phyloP scores from a whole-genome alignment of 768 basidiomycete genomes.

The Naganishia antarctica region DNA sequence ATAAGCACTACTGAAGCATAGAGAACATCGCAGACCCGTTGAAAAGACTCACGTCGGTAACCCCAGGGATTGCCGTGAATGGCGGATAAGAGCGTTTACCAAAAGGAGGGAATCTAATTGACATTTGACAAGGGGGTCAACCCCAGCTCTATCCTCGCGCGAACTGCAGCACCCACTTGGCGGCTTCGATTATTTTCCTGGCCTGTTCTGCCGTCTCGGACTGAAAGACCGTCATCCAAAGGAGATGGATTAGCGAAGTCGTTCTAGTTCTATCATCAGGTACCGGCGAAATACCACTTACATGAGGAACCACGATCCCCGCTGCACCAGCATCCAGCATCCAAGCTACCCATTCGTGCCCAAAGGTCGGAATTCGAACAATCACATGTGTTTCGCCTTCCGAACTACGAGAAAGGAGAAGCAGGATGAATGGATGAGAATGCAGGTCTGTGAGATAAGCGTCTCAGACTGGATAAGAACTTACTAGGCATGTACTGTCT shows the following conservation, averaged over 20 bases:
- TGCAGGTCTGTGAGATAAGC: neutral
- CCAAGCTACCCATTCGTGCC: slow-evolving; percentile 24
- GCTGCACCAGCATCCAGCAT: slow-evolving; percentile 20
- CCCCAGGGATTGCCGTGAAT: slow-evolving; percentile 12
- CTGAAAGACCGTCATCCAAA: neutral
- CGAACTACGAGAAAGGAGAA: neutral
- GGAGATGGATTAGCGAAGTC: neutral
- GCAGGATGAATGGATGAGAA: neutral
- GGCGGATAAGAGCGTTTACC: slow-evolving; percentile 17
- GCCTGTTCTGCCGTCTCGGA: slow-evolving; percentile 16
- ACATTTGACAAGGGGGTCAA: too few relatives aligned
- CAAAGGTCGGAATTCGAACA: slow-evolving; percentile 21
- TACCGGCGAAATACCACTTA: neutral
- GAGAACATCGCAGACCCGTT: too few relatives aligned
- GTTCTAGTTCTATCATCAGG: too few relatives aligned
- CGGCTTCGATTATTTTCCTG: slow-evolving; percentile 9
- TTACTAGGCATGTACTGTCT: slow-evolving; percentile 11
- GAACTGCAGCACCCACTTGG: neutral
- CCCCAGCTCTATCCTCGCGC: too few relatives aligned
- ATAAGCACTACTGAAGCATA: too few relatives aligned
- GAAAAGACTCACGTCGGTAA: slow-evolving; percentile 7
- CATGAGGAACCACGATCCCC: slow-evolving; percentile 13
- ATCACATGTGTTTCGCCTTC: slow-evolving; percentile 16
- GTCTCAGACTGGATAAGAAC: neutral
- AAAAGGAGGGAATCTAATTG: slow-evolving; percentile 15